These are phyloP conservation scores for Acanthamoeba castellanii DNA, from an alignment of 208 protist species.

Conservation along the genomic window DNA sequence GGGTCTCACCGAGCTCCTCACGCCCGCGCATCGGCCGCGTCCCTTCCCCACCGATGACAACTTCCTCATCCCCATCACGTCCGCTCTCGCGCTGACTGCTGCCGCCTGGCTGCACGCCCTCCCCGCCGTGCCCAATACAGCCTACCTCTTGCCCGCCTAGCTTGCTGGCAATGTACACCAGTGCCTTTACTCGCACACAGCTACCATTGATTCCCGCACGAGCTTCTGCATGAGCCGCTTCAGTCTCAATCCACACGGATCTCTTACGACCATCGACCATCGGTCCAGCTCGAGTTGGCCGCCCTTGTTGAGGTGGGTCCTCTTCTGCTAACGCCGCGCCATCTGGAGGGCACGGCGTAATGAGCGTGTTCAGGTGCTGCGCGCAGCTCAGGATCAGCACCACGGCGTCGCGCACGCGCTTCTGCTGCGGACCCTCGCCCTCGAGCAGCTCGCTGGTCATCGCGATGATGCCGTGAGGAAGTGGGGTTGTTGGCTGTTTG, in stretches of 20 bases:
- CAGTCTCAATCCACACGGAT: no score
- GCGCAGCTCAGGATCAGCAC: not conserved
- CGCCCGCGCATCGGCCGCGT: constrained; percentile 19
- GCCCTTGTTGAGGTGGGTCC: no score
- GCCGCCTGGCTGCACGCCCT: constrained; percentile 16
- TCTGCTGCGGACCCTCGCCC: not conserved
- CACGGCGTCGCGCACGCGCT: not conserved
- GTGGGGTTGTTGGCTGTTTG: no score
- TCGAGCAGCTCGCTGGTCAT: not conserved
- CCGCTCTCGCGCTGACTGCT: not conserved
- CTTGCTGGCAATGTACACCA: not conserved
- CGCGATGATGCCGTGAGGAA: not conserved
- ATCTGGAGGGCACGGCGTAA: not conserved
- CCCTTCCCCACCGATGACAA: constrained; percentile 60
- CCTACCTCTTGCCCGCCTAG: constrained; percentile 16
- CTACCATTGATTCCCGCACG: no score
- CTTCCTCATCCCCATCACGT: constrained; percentile 57
- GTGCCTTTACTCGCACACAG: no score
- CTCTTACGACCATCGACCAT: no score
- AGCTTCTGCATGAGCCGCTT: no score
- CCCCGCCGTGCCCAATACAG: not conserved
- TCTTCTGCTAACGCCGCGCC: no score
- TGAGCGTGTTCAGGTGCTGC: not conserved
- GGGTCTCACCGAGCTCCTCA: constrained; percentile 38
- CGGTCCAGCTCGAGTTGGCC: no score